Evolutionary conservation across 129 eudicot species (phyloP).

Genomic region (Artemisia annua): DNA sequence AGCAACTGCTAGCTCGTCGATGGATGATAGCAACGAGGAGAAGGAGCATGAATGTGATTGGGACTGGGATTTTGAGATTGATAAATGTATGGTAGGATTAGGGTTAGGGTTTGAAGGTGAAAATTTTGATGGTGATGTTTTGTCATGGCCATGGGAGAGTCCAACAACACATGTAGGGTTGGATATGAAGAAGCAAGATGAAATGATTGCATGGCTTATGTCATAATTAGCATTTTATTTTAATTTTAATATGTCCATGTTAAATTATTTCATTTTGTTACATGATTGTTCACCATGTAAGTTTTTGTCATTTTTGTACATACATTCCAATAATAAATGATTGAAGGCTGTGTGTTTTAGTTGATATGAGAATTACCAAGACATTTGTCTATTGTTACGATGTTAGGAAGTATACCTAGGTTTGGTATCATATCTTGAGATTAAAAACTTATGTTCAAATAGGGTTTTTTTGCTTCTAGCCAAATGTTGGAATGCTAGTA

Average conservation of each 20-base stretch:
- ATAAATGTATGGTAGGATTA: conserved; percentile 27
- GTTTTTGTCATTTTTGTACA: too few species aligned
- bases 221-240: conserved; percentile 32
- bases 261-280: not conserved
- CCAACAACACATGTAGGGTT: conserved; percentile 4
- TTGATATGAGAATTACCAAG: too few species aligned
- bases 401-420: too few species aligned
- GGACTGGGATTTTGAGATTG: conserved; percentile 16
- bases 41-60: conserved; percentile 1
- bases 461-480: too few species aligned
- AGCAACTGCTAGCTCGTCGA: conserved; percentile 1
- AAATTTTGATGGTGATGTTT: too few species aligned
- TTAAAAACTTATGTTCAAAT: too few species aligned
- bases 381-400: too few species aligned
- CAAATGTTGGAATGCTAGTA: too few species aligned
- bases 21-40: not conserved
- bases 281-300: not conserved
- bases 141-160: conserved; percentile 42
- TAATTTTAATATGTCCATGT: not conserved
- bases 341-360: too few species aligned
- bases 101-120: conserved; percentile 29
- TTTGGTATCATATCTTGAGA: too few species aligned
- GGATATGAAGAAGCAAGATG: conserved; percentile 45
- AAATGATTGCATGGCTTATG: conserved; percentile 60
- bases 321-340: too few species aligned